These are phyloP conservation scores for Plantago lanceolata DNA, from an alignment of 305 asterid species.

Conservation along the genomic window DNA sequence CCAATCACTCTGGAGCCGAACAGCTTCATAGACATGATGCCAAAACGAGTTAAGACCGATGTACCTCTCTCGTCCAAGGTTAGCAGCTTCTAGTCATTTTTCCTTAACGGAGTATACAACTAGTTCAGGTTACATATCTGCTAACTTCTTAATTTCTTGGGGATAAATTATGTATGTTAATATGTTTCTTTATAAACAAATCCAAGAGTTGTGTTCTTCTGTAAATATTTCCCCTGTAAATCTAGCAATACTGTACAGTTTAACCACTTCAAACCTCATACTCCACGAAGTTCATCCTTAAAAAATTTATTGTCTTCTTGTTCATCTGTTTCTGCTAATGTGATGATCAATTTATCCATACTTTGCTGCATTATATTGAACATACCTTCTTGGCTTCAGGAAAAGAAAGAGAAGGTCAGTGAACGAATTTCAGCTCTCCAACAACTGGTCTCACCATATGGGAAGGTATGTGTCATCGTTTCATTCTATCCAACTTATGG, in stretches of 20 bases:
- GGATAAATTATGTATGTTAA: no score
- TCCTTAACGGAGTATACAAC: no score
- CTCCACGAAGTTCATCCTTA: no score
- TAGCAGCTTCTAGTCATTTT: background rate
- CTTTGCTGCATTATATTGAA: background rate
- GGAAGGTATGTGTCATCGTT: constrained; percentile 46
- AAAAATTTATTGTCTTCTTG: no score
- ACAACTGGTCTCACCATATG: constrained; percentile 85
- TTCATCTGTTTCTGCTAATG: no score
- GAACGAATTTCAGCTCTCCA: constrained; percentile 75
- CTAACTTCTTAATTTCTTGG: no score
- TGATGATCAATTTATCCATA: background rate
- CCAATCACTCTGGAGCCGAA: constrained; percentile 48
- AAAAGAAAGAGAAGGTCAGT: constrained; percentile 75
- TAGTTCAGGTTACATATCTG: no score
- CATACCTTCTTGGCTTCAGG: constrained; percentile 35
- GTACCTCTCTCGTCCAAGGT: constrained; percentile 61
- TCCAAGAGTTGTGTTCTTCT: no score
- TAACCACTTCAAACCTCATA: no score
- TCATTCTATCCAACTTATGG: background rate
- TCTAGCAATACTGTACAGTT: no score
- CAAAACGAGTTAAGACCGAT: constrained; percentile 58
- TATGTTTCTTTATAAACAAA: no score
- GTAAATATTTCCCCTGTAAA: no score
- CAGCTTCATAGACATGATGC: constrained; percentile 43